A percentile compares a stretch with the other conserved stretches of the same genome.
Evolutionary conservation across 176 grass and related monocot genomes (phyloP).

Genomic region (Eragrostis curvula): DNA sequence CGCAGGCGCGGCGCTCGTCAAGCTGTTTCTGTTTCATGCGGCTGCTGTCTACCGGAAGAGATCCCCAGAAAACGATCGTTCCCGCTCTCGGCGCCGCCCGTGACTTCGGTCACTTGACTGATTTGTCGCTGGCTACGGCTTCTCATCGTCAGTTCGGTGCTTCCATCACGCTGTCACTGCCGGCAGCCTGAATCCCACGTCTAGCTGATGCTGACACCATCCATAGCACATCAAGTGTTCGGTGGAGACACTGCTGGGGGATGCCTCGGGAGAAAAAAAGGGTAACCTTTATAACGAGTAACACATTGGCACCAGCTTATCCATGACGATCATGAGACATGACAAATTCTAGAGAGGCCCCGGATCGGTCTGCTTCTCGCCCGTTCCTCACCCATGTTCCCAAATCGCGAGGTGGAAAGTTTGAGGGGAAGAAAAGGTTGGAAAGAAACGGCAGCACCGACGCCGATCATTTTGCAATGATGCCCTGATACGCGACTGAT

Average conservation of each 20-base stretch:
- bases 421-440: background rate
- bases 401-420: background rate
- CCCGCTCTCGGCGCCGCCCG: no score
- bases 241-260: background rate
- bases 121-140: background rate
- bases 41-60: no score
- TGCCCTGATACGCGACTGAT: background rate
- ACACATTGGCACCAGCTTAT: background rate
- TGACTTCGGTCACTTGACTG: no score
- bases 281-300: background rate
- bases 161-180: background rate
- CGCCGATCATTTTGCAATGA: conserved; percentile 7
- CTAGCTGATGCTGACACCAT: background rate
- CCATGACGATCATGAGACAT: background rate
- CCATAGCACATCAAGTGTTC: background rate
- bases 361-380: background rate
- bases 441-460: background rate
- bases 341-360: background rate
- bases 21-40: no score
- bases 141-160: background rate
- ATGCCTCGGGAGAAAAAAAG: background rate
- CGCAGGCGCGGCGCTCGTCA: no score
- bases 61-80: no score
- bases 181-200: no score
- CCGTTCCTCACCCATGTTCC: background rate